Evolutionary conservation across 2,329 filamentous ascomycete genomes (phyloP), one percentile per base, ranked within the genome.

Genomic region (Talaromyces atroroseus): DNA sequence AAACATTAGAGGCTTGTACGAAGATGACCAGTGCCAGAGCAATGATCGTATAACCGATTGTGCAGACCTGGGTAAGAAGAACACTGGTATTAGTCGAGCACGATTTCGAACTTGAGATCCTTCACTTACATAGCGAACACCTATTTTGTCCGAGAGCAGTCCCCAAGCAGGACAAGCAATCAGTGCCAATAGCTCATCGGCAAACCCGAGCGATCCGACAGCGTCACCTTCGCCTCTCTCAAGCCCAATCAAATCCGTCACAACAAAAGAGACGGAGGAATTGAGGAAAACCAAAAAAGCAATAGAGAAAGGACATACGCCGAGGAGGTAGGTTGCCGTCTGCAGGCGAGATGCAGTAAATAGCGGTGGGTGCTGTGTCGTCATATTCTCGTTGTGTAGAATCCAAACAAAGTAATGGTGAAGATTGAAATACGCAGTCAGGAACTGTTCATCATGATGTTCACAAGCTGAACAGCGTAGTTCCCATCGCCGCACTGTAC

Each of bases 1-100:
- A 96, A 8, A 96, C 84, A 73, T 92, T 90, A 63, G 78, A 80
- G 26, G 90, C 90, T 78, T 95, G 90, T 24, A 96, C 92, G 66
- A 96, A 89, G 14, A 91, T 70, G 47, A 88, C 82, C 59, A 99
- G 74, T 20, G 90, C 83, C 12, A 91, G 61, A 0, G 88, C 91
- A 54, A 97, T 88, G 63, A 96, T 82, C 23, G 81, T 73, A 69
- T 96, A 99, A 7, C 94, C 94, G 40, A 88, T 73, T 23, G 91
- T 87, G 61, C 74, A 77, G 24, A 78, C 76, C 76, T 78, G 58
- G 11, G 12, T 3, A 44, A 18, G 24, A 18, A 8, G 24, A 2
- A 20, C 14, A 11, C 38, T 2, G 1, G 18, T 32, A 8, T 44
- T 11, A 18, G 40, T 44, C 18, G 18, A 23, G 5, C 3, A 20